A percentile compares a stretch with the other conserved stretches of the same genome.
Conservation (phyloP, 257 asterid genomes). For the Solanum tarapatanum region DNA sequence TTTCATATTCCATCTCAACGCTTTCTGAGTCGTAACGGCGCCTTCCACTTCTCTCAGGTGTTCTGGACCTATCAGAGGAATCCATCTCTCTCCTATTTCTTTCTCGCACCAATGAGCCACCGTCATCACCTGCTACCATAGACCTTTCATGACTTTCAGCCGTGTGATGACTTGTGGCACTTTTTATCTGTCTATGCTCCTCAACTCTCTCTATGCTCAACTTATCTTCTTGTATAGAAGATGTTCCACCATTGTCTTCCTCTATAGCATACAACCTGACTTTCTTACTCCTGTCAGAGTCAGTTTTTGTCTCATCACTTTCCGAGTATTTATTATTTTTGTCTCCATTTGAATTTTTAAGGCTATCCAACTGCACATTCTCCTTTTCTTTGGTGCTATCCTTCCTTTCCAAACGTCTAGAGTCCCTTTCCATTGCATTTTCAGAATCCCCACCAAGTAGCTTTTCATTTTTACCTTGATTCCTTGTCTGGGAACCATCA, state of each 20-base stretch:
- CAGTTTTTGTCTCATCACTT: conserved; percentile 47
- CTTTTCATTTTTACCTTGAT: conserved; percentile 11
- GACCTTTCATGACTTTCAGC: conserved; percentile 36
- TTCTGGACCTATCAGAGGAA: conserved; percentile 29
- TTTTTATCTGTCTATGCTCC: conserved; percentile 37
- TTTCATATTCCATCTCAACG: conserved; percentile 52
- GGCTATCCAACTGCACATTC: conserved; percentile 32
- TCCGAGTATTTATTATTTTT: conserved; percentile 29
- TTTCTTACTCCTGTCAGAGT: conserved; percentile 45
- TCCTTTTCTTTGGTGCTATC: conserved; percentile 52
- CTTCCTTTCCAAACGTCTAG: conserved; percentile 36
- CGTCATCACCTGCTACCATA: conserved; percentile 47
- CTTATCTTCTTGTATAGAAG: conserved; percentile 23
- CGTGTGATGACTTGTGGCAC: conserved; percentile 25
- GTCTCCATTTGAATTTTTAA: conserved; percentile 38
- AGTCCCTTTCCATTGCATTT: conserved; percentile 33
- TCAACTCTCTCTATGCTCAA: conserved; percentile 41
- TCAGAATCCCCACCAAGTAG: conserved; percentile 26
- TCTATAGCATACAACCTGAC: conserved; percentile 42
- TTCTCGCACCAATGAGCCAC: conserved; percentile 31
- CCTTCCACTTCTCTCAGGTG: conserved; percentile 66
- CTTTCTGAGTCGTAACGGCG: conserved; percentile 48
- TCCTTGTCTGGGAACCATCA: conserved; percentile 14
- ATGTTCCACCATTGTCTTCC: conserved; percentile 36
- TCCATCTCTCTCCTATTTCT: conserved; percentile 58